phyloP scores from a whole-genome alignment of 2,329 filamentous ascomycete genomes.

The Teratosphaeria viscida region DNA sequence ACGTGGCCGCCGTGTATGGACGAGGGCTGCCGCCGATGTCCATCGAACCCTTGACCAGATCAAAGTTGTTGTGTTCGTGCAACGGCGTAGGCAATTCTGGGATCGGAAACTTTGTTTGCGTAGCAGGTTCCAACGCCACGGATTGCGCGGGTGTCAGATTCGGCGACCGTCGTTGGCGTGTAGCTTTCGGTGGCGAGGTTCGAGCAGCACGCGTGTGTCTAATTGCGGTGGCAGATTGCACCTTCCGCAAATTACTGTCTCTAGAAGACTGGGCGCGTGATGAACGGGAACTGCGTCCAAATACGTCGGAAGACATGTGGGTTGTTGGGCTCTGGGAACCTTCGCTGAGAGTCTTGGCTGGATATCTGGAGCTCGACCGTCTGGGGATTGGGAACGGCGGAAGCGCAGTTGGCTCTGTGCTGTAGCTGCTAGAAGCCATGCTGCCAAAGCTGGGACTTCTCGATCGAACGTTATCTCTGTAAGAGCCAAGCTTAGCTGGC shows the following conservation, averaged over 20 bases:
- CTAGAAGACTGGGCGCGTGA: constrained; percentile 14
- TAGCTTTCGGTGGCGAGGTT: constrained; percentile 44
- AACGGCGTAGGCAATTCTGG: constrained; percentile 22
- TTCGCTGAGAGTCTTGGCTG: constrained; percentile 58
- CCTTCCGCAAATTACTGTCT: constrained; percentile 55
- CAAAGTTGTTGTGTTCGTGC: constrained; percentile 11
- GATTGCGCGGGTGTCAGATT: constrained; percentile 27
- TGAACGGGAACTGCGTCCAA: not conserved
- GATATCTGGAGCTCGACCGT: constrained; percentile 74
- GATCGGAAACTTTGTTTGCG: constrained; percentile 24
- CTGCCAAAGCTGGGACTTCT: constrained; percentile 57
- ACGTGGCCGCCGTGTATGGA: constrained; percentile 1
- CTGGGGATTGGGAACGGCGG: constrained; percentile 91
- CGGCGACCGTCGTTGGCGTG: constrained; percentile 20
- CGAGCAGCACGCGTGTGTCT: constrained; percentile 35
- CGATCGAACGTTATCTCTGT: constrained; percentile 33
- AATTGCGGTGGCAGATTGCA: constrained; percentile 70
- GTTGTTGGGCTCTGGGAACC: constrained; percentile 67
- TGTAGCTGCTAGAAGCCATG: constrained; percentile 25
- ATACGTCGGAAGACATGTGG: constrained; percentile 14
- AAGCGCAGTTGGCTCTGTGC: constrained; percentile 19
- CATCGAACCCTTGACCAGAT: constrained; percentile 15
- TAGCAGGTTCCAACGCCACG: constrained; percentile 25
- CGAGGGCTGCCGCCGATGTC: constrained; percentile 2
- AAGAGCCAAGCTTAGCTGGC: constrained; percentile 13